Evolutionary conservation across 768 basidiomycete species (phyloP), one percentile per base, ranked within the genome.

Genomic region (Leccinum longicurvipes): DNA sequence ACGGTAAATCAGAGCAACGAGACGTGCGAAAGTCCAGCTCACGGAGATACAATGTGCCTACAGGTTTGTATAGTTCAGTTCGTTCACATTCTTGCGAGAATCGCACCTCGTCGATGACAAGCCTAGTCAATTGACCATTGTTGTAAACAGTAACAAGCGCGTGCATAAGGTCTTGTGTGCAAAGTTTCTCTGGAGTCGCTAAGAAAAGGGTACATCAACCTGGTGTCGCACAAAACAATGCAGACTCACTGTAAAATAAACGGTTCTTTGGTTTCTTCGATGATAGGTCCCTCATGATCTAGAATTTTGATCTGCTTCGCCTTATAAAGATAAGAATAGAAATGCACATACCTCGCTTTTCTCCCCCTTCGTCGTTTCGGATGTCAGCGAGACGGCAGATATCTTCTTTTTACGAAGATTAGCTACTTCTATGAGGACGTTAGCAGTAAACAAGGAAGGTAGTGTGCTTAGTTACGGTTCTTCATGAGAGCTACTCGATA

Each of bases 31-130:
- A 23, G 12, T 41, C 28, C n/a, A 39, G 58, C 77, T 62, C 59
- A 88, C 89, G 19, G 89, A 91, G 60, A 92, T 90, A 60, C 91
- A 91, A 67, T 92, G 89, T 2, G 89, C 91, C 87, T 89, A 32
- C 27, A 21, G 10, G 3, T n/a, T 19, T 31, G 15, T 54, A 46
- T 31, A 52, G 15, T n/a, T 59, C 27, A 62, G 31, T 50, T 31
- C 34, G 10, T 53, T 53, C 36, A 23, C n/a, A 19, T 21, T 19
- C 50, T 10, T 19, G 21, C 53, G 50, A 60, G 51, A 52, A 23
- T 63, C 69, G 47, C 55, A 87, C 89, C 79, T 93, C 91, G 54
- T 93, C 91, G 3, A 93, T 79, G 12, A 93, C 88, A 6, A 94
- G 74, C 7, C 91, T 77, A 57, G 85, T 88, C 4, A 93, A 73